These are phyloP conservation scores for Solanum tarapatanum DNA, from an alignment of 257 asterid species.

Conservation along the genomic window DNA sequence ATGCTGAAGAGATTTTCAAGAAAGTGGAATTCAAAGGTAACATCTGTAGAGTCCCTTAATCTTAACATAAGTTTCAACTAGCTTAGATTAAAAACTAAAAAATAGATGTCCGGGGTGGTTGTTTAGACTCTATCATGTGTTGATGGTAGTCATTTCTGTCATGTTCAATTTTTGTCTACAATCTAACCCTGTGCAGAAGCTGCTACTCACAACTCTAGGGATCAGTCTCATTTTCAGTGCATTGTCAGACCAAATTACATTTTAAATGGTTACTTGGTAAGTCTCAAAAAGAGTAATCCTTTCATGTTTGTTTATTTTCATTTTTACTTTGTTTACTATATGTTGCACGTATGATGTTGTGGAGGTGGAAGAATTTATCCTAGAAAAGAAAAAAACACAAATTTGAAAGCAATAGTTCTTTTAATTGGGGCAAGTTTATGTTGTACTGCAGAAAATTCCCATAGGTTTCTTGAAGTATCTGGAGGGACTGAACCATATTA, in stretches of 20 bases:
- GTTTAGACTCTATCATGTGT: background rate
- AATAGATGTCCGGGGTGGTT: background rate
- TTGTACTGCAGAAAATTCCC: background rate
- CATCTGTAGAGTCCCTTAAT: background rate
- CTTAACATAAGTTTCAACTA: background rate
- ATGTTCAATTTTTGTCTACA: background rate
- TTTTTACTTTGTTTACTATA: background rate
- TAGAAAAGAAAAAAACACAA: background rate
- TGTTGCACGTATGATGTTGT: background rate
- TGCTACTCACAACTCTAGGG: background rate
- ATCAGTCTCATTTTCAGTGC: background rate
- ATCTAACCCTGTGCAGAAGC: background rate
- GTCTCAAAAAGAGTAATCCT: background rate
- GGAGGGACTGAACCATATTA: background rate
- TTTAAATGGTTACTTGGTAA: background rate
- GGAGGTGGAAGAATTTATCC: background rate
- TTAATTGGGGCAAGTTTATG: background rate
- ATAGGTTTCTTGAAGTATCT: background rate
- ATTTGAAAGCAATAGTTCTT: background rate
- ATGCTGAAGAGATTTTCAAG: background rate
- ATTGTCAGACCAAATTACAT: background rate
- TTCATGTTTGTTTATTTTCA: background rate
- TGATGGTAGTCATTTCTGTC: background rate
- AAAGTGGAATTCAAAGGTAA: background rate
- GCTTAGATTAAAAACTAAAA: background rate